phyloP scores from a whole-genome alignment of 768 basidiomycete genomes.

The Boletus huronensis region DNA sequence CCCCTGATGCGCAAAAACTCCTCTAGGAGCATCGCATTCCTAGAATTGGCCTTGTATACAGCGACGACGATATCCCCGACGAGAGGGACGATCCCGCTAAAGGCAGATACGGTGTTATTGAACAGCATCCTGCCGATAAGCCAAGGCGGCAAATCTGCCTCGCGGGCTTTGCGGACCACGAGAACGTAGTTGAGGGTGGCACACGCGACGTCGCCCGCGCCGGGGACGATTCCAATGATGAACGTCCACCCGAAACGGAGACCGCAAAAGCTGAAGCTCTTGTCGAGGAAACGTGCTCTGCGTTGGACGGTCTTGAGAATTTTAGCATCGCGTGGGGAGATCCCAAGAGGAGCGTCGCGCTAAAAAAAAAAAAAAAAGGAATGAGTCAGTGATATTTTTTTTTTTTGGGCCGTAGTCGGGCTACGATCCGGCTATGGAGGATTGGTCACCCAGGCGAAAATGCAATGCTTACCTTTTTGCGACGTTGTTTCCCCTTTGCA shows the following conservation, averaged over 20 bases:
- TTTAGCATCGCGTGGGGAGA: slow-evolving; percentile 70
- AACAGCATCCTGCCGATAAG: slow-evolving; percentile 70
- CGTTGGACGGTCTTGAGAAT: slow-evolving; percentile 72
- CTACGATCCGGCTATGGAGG: too few species aligned
- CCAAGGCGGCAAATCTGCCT: slow-evolving; percentile 69
- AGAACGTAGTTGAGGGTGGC: slow-evolving; percentile 68
- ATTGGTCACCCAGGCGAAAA: not conserved
- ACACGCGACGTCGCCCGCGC: slow-evolving; percentile 65
- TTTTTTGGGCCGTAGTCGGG: not conserved
- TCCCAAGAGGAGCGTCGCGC: slow-evolving; percentile 71
- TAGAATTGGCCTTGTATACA: slow-evolving; percentile 80
- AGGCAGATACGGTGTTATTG: slow-evolving; percentile 69
- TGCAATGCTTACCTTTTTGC: slow-evolving; percentile 34
- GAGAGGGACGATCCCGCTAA: slow-evolving; percentile 65
- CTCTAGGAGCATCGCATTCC: slow-evolving; percentile 84
- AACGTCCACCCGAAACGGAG: slow-evolving; percentile 86
- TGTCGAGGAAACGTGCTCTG: slow-evolving; percentile 84
- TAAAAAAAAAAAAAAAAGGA: slow-evolving; percentile 27
- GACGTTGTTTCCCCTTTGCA: slow-evolving; percentile 28
- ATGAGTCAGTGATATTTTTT: not conserved
- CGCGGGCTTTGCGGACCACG: slow-evolving; percentile 68
- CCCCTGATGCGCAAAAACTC: slow-evolving; percentile 80
- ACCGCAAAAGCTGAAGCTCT: slow-evolving; percentile 76
- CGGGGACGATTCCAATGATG: slow-evolving; percentile 70
- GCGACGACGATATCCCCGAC: slow-evolving; percentile 77